Evolutionary conservation across 2,329 filamentous ascomycete genomes (phyloP), one percentile per base, ranked within the genome.

Genomic region (Stemphylium lycopersici): DNA sequence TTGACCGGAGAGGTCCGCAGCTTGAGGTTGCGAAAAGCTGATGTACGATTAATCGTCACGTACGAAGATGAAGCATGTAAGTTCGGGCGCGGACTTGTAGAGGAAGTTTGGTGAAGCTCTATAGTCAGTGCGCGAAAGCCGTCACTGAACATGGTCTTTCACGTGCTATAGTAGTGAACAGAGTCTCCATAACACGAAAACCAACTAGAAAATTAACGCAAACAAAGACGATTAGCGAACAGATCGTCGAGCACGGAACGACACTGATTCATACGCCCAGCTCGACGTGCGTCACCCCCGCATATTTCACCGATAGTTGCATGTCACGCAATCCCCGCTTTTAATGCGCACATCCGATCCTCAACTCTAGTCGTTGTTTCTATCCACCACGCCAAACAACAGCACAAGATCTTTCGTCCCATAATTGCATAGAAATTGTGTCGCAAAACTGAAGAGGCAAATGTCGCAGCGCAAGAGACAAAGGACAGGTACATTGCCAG

Each of bases 261-360:
- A 11, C 2, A 41, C 16, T 24, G 36, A 15, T 50, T 26, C 15
- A 44, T 29, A n/a, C 10, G 29, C 39, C 31, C 22, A n/a, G 48
- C 36, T 2, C 12, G 13, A 48, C 26, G 26, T 36, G n/a, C n/a
- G 12, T 32, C 37, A 42, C 36, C 37, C 44, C 31, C 31, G 15
- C 31, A 42, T 11, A 36, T 36, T 26, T 16, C 36, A 22, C 15
- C 2, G 7, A 37, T 24, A 10, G 6, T 1, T 48, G 11, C 24
- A 37, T 37, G 48, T 48, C 50, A 52, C 50, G 50, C 50, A 47
- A 52, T 52, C 15, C 16, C 36, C 50, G 44, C 50, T 47, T 52
- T n/a, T 8, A 13, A 48, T 52, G 6, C 24, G 50, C 13, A 42
- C 3, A 42, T 48, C 20, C 11, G 15, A 16, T 37, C 20, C 8